A percentile compares a stretch with the other conserved stretches of the same genome.
These are phyloP conservation scores for Pseudopithomyces maydicus DNA, from an alignment of 2,329 filamentous ascomycete species.

Conservation along the genomic window DNA sequence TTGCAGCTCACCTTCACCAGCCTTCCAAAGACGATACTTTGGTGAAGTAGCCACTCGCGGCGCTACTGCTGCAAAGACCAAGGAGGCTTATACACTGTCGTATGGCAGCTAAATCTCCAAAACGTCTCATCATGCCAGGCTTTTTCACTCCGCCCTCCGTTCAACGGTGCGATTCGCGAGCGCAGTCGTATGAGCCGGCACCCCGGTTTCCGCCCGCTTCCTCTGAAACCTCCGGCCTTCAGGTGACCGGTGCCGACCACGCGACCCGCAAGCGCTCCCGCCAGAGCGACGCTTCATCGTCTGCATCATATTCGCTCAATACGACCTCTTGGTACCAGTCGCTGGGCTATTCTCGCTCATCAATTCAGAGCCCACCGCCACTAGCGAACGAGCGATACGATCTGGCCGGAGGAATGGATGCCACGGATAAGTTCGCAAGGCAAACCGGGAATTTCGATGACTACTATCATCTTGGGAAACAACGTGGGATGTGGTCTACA, in stretches of 20 bases:
- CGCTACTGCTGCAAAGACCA: slow-evolving; percentile 11
- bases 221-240: slow-evolving; percentile 30
- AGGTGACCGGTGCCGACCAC: slow-evolving; percentile 36
- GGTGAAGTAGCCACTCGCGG: not conserved
- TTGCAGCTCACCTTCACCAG: not conserved
- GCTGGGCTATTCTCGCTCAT: slow-evolving; percentile 25
- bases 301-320: slow-evolving; percentile 18
- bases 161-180: slow-evolving; percentile 19
- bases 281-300: slow-evolving; percentile 6
- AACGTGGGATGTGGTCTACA: slow-evolving; percentile 42
- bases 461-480: slow-evolving; percentile 44
- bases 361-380: slow-evolving; percentile 46
- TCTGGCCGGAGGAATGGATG: slow-evolving; percentile 57
- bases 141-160: slow-evolving; percentile 27
- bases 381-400: slow-evolving; percentile 59
- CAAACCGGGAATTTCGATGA: slow-evolving; percentile 50
- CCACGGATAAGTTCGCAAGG: slow-evolving; percentile 46
- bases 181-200: slow-evolving; percentile 25
- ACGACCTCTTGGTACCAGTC: slow-evolving; percentile 26
- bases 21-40: not conserved
- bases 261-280: slow-evolving; percentile 40
- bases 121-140: slow-evolving; percentile 34
- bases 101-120: slow-evolving; percentile 27
- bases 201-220: slow-evolving; percentile 28
- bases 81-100: slow-evolving; percentile 21